Percentiles rank a stretch among this genome's conserved stretches.
Evolutionary conservation across 1,139 yeast species (phyloP).

Genomic region (Candida sp.): DNA sequence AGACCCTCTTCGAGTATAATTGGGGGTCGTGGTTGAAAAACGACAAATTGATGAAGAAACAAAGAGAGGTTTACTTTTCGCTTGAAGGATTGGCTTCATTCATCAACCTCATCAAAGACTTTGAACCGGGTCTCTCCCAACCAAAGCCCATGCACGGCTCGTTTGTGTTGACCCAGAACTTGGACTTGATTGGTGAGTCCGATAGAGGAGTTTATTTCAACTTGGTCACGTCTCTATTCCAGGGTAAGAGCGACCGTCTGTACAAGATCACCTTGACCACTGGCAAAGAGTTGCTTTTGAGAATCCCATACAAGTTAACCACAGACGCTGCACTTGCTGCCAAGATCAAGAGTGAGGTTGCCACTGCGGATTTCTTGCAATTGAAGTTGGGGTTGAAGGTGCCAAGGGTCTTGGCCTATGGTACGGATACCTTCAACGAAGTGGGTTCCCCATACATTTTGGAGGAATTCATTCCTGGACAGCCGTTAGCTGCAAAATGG

Average conservation of each 20-base stretch:
- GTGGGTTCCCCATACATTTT: conserved; percentile 77
- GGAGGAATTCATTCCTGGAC: conserved; percentile 81
- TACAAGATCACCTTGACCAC: conserved; percentile 72
- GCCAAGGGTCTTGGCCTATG: conserved; percentile 80
- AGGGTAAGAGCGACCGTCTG: conserved; percentile 92
- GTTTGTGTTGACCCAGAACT: conserved; percentile 29
- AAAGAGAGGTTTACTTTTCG: conserved; percentile 83
- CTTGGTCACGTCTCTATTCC: conserved; percentile 84
- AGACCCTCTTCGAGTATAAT: conserved; percentile 79
- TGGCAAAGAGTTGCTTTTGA: conserved; percentile 66
- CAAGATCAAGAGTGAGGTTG: conserved; percentile 88
- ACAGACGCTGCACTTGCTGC: conserved; percentile 65
- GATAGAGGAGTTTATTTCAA: conserved; percentile 52
- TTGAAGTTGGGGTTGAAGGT: conserved; percentile 58
- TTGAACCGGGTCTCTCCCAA: conserved; percentile 11
- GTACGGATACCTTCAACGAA: conserved; percentile 62
- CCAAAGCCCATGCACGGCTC: conserved; percentile 41
- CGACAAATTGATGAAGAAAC: conserved; percentile 72
- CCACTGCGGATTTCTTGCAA: conserved; percentile 82
- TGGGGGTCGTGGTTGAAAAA: conserved; percentile 97
- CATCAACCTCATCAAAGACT: conserved; percentile 41
- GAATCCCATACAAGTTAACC: conserved; percentile 83
- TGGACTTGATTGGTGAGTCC: conserved; percentile 20
- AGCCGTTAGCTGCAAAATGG: conserved; percentile 88
- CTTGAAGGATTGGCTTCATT: conserved; percentile 71